Percentiles rank a stretch among this genome's conserved stretches.
Evolutionary conservation across 345 rosid species (phyloP).

Genomic region (Moricandia moricandioides): DNA sequence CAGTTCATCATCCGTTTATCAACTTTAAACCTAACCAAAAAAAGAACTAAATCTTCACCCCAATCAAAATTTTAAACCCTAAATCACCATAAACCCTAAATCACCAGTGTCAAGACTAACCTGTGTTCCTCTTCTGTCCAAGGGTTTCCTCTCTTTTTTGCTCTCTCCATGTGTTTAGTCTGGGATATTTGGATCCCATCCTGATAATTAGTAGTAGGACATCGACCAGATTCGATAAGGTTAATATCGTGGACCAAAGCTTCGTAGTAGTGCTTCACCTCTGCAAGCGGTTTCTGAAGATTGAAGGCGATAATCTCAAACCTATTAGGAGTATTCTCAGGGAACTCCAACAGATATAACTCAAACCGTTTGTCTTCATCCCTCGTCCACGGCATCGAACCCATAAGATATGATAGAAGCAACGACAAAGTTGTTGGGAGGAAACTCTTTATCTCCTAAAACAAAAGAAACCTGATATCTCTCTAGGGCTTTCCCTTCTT

Average conservation of each 20-base stretch:
- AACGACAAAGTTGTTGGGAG: background rate
- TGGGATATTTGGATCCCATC: constrained; percentile 24
- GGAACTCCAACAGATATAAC: constrained; percentile 33
- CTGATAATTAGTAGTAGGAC: constrained; percentile 41
- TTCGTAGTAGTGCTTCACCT: constrained; percentile 50
- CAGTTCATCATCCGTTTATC: background rate
- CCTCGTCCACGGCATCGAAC: background rate
- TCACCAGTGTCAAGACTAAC: background rate
- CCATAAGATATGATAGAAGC: background rate
- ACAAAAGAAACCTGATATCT: background rate
- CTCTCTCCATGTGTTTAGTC: constrained; percentile 14
- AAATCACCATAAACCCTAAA: background rate
- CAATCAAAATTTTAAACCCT: background rate
- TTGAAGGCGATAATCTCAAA: constrained; percentile 43
- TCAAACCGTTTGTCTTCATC: constrained; percentile 51
- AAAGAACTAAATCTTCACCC: background rate
- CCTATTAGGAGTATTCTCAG: constrained; percentile 45
- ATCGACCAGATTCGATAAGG: constrained; percentile 54
- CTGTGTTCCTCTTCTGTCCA: constrained; percentile 10
- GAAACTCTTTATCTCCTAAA: background rate
- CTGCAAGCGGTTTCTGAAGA: constrained; percentile 36
- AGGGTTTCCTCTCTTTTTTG: constrained; percentile 58
- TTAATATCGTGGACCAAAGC: constrained; percentile 45
- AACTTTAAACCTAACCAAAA: background rate
- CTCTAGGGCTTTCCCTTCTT: background rate